phyloP scores from a whole-genome alignment of 2,329 filamentous ascomycete species.

The Fusarium setosum region DNA sequence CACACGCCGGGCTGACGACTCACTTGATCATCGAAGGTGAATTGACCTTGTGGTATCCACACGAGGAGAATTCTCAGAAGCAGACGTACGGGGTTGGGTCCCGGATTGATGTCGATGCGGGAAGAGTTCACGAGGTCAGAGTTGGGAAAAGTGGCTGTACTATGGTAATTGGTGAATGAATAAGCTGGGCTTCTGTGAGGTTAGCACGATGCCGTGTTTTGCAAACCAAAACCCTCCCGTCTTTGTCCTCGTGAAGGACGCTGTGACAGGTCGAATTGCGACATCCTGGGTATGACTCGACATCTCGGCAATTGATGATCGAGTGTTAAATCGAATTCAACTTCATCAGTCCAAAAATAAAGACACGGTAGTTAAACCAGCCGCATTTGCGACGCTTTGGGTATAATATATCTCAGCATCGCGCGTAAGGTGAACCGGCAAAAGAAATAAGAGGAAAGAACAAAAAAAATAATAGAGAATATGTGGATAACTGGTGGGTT shows the following conservation, averaged over 20 bases:
- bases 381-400: too few species aligned
- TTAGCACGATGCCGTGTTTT: too few species aligned
- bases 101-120: conserved; percentile 74
- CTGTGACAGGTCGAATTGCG: too few species aligned
- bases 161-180: conserved; percentile 71
- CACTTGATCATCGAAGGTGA: conserved; percentile 75
- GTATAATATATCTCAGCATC: too few species aligned
- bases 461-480: too few species aligned
- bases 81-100: conserved; percentile 70
- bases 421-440: too few species aligned
- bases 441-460: background rate
- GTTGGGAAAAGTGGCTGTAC: conserved; percentile 74
- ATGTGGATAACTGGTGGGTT: conserved; percentile 9
- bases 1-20: conserved; percentile 72
- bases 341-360: too few species aligned
- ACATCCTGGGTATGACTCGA: too few species aligned
- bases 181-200: background rate
- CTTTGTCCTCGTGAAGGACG: background rate
- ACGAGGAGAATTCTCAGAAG: conserved; percentile 66
- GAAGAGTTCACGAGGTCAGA: conserved; percentile 76
- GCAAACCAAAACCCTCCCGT: too few species aligned
- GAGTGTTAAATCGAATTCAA: too few species aligned
- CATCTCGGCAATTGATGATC: too few species aligned
- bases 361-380: too few species aligned
- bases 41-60: conserved; percentile 74